A percentile compares a stretch with the other conserved stretches of the same genome.
These are phyloP conservation scores for Leccinum arenicola DNA, from an alignment of 768 basidiomycete species.

Conservation along the genomic window DNA sequence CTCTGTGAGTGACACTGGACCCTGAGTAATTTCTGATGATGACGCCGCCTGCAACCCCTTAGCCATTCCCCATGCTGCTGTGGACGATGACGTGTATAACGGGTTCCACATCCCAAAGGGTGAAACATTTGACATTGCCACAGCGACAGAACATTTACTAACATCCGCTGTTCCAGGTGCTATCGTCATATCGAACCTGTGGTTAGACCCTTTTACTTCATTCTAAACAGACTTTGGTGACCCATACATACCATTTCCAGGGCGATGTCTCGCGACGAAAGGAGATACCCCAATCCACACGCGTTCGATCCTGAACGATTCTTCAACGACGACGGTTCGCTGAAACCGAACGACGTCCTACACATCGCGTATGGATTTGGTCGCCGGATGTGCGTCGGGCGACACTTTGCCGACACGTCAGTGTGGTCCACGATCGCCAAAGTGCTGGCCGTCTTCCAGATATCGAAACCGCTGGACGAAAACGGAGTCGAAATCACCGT, in stretches of 20 bases:
- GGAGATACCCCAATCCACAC: slow-evolving; percentile 34
- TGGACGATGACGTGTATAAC: slow-evolving; percentile 40
- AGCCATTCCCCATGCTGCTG: slow-evolving; percentile 28
- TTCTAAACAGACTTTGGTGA: too few relatives aligned
- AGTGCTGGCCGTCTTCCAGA: slow-evolving; percentile 10
- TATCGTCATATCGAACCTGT: slow-evolving; percentile 7
- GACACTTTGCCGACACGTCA: slow-evolving; percentile 21
- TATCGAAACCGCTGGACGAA: slow-evolving; percentile 2
- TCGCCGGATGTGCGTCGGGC: slow-evolving; percentile 24
- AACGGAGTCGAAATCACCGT: slow-evolving; percentile 13
- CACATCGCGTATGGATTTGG: slow-evolving; percentile 24
- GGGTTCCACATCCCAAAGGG: slow-evolving; percentile 49
- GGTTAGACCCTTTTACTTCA: neutral
- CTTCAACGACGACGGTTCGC: slow-evolving; percentile 26
- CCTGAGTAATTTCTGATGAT: neutral
- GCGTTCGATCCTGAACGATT: slow-evolving; percentile 40
- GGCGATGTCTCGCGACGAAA: slow-evolving; percentile 18
- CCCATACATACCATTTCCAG: neutral
- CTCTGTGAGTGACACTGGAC: neutral
- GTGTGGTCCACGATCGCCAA: slow-evolving; percentile 15
- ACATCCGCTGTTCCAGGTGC: slow-evolving; percentile 1
- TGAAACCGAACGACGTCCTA: slow-evolving; percentile 10
- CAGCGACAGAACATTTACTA: neutral
- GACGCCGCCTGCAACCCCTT: neutral
- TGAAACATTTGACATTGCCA: neutral